Evolutionary conservation across 73 alveolate species (phyloP).

Genomic region (Durusdinium trenchii): DNA sequence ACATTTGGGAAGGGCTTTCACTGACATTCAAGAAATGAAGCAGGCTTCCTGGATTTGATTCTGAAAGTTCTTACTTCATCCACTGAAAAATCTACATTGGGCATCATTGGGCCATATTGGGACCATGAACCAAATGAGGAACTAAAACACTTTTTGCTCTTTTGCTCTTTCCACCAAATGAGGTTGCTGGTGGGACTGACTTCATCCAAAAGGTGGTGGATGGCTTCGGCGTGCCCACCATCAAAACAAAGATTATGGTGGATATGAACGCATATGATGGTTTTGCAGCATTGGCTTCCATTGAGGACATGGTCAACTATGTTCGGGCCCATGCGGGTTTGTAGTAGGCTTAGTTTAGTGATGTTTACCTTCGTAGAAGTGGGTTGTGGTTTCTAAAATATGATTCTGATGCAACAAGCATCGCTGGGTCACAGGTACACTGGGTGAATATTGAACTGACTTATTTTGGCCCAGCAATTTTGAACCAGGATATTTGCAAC

Average conservation of each 20-base stretch:
- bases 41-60: background rate
- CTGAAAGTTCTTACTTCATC: background rate
- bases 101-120: background rate
- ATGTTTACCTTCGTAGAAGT: too few relatives aligned
- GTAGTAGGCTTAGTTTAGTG: too few relatives aligned
- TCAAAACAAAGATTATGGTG: background rate
- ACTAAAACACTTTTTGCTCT: background rate
- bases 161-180: background rate
- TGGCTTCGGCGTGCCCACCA: background rate
- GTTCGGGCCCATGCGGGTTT: too few relatives aligned
- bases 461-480: too few relatives aligned
- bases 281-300: background rate
- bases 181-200: slow-evolving; percentile 34
- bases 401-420: too few relatives aligned
- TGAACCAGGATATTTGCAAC: too few relatives aligned
- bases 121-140: background rate
- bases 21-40: background rate
- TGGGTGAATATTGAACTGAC: too few relatives aligned
- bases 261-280: slow-evolving; percentile 22
- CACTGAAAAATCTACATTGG: background rate
- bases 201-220: slow-evolving; percentile 16
- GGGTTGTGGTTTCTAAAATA: too few relatives aligned
- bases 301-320: too few relatives aligned
- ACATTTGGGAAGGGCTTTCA: background rate
- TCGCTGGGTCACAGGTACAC: too few relatives aligned